A percentile compares a stretch with the other conserved stretches of the same genome.
Conservation (phyloP, 495 filamentous ascomycete species). For the Margaritispora aquatica region DNA sequence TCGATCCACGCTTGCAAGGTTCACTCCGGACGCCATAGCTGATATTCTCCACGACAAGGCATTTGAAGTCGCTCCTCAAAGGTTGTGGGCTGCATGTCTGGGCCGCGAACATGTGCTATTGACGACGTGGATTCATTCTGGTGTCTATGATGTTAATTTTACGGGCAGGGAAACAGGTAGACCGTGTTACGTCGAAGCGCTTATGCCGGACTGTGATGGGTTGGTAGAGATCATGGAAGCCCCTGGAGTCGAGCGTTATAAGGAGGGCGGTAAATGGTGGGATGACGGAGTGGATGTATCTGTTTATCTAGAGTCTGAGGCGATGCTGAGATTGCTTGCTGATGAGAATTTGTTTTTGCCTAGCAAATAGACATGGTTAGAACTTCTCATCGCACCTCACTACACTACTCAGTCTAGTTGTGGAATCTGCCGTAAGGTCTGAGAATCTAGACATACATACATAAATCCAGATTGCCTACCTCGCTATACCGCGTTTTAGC, state of each 20-base stretch:
- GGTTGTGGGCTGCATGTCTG: conserved; percentile 34
- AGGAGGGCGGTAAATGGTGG: conserved; percentile 22
- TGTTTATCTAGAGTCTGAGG: conserved; percentile 25
- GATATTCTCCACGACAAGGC: conserved; percentile 30
- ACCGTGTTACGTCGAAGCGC: conserved; percentile 26
- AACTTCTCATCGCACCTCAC: too few species aligned
- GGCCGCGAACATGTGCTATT: conserved; percentile 30
- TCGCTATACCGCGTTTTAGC: too few species aligned
- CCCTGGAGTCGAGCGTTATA: not conserved
- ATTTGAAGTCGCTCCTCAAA: conserved; percentile 30
- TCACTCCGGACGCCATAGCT: conserved; percentile 29
- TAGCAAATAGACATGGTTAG: not conserved
- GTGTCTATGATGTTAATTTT: conserved; percentile 35
- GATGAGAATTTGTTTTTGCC: conserved; percentile 18
- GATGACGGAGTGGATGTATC: conserved; percentile 31
- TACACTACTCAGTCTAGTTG: too few species aligned
- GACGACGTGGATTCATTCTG: conserved; percentile 34
- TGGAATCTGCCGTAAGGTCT: too few species aligned
- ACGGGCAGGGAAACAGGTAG: conserved; percentile 14
- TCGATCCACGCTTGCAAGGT: conserved; percentile 24
- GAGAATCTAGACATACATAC: too few species aligned
- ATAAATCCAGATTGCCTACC: too few species aligned
- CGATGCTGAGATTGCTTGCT: conserved; percentile 25
- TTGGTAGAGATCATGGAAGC: conserved; percentile 29
- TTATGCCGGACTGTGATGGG: conserved; percentile 35